Evolutionary conservation across 352 stramenopile genomes (phyloP), one percentile per base, ranked within the genome.

Genomic region (Albugo candida): DNA sequence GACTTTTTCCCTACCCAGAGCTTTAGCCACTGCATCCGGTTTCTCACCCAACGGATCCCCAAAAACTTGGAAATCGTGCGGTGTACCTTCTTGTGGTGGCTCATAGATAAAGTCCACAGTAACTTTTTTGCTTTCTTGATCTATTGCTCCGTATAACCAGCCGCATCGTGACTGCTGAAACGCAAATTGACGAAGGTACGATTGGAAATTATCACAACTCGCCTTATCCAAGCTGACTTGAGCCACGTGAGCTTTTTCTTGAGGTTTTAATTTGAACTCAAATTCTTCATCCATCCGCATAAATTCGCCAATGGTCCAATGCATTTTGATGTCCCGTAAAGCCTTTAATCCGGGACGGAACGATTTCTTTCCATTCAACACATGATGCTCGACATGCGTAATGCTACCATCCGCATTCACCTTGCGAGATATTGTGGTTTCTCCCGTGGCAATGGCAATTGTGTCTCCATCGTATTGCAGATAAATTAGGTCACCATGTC

Each of bases 261-360:
- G 89, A 39, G 83, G 70, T 53, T 92, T 88, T 48, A 98, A 89
- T 66, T 97, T 97, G 70, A 97, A 98, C 49, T 95, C 87, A 59
- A 96, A 98, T 56, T 97, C 75, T 27, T 88, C 75, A 61, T 98
- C 93, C 85, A 98, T 95, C 45, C 81, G 86, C 55, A 94, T 92
- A 64, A 98, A 98, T 67, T 98, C 93, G 42, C 75, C 73, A 11
- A 98, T 63, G 34, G 93, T 98, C 94, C 94, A 98, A 54, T 96
- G 70, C 92, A 97, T 98, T 69, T 98, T 98, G 79, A 98, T 98
- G 60, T 96, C 88, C 1, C 93, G 70, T 41, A 98, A 63, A 27
- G 93, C 65, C 60, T 97, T 84, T 67, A 97, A 81, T 6, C 94
- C 94, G 11, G 93, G 93, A 17, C 94, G 79, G 64, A 98, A 98